These are phyloP conservation scores for Vigna radiata DNA, from an alignment of 306 rosid genomes.

Conservation along the genomic window DNA sequence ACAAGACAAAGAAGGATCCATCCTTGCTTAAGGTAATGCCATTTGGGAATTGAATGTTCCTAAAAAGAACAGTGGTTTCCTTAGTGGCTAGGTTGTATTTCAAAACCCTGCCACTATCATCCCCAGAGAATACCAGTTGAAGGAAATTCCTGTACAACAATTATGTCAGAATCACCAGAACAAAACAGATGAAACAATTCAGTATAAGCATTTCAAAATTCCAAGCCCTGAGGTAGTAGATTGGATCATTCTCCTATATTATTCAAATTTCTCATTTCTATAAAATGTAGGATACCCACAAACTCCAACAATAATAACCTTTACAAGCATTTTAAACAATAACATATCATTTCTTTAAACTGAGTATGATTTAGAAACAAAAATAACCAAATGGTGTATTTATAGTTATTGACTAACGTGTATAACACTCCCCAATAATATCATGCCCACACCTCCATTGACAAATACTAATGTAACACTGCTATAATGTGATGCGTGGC, in stretches of 20 bases:
- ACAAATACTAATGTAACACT: neutral
- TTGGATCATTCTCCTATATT: no score
- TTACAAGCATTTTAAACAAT: neutral
- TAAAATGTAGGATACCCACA: no score
- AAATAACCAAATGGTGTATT: neutral
- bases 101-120: slow-evolving; percentile 77
- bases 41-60: slow-evolving; percentile 83
- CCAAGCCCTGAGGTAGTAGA: neutral
- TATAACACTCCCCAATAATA: slow-evolving; percentile 1
- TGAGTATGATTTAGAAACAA: neutral
- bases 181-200: slow-evolving; percentile 29
- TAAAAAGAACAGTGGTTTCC: slow-evolving; percentile 83
- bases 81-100: slow-evolving; percentile 73
- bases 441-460: neutral
- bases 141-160: slow-evolving; percentile 75
- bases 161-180: slow-evolving; percentile 44
- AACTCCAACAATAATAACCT: neutral
- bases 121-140: slow-evolving; percentile 79
- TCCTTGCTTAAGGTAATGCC: slow-evolving; percentile 94
- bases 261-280: no score
- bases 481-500: neutral
- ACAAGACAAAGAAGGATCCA: slow-evolving; percentile 78
- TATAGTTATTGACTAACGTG: neutral
- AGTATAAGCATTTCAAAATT: slow-evolving; percentile 17
- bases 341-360: neutral